A percentile compares a stretch with the other conserved stretches of the same genome.
Evolutionary conservation across 2,329 filamentous ascomycete genomes (phyloP).

Genomic region (Escovopsis sp.): DNA sequence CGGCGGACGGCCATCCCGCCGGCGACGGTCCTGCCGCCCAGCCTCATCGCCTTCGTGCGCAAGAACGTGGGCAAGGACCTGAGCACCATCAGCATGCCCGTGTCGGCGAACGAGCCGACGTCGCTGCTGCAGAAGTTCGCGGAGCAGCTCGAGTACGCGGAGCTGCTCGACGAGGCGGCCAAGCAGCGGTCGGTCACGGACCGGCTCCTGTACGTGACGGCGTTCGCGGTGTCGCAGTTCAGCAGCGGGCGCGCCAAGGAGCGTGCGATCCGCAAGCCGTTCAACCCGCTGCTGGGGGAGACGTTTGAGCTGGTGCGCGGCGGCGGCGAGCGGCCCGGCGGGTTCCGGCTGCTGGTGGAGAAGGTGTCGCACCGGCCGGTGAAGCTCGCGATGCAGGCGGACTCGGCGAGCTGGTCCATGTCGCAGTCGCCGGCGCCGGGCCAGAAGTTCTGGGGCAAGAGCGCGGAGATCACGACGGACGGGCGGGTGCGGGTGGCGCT

Average conservation of each 20-base stretch:
- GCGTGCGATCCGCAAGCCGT: constrained; percentile 85
- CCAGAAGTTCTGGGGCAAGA: constrained; percentile 99
- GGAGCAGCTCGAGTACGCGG: constrained; percentile 82
- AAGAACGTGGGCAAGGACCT: constrained; percentile 98
- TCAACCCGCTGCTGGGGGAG: constrained; percentile 92
- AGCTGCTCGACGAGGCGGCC: constrained; percentile 64
- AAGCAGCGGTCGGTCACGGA: constrained; percentile 46
- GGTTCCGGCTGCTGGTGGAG: constrained; percentile 84
- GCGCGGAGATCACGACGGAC: constrained; percentile 83
- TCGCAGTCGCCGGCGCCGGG: constrained; percentile 75
- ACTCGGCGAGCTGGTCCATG: constrained; percentile 72
- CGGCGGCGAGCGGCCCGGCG: constrained; percentile 54
- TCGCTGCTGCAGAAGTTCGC: constrained; percentile 79
- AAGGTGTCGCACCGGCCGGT: constrained; percentile 92
- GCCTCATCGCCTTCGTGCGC: constrained; percentile 81
- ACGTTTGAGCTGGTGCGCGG: constrained; percentile 86
- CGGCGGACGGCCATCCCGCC: constrained; percentile 58
- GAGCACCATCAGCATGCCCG: constrained; percentile 93
- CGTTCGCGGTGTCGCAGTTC: constrained; percentile 81
- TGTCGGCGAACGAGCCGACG: constrained; percentile 85
- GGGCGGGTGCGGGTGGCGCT: constrained; percentile 70
- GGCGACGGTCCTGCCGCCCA: constrained; percentile 69
- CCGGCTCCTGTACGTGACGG: constrained; percentile 69
- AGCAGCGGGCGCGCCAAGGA: constrained; percentile 75
- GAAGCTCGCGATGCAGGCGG: constrained; percentile 83